Evolutionary conservation across 2,329 filamentous ascomycete species (phyloP).

Genomic region (Blastomyces silverae): DNA sequence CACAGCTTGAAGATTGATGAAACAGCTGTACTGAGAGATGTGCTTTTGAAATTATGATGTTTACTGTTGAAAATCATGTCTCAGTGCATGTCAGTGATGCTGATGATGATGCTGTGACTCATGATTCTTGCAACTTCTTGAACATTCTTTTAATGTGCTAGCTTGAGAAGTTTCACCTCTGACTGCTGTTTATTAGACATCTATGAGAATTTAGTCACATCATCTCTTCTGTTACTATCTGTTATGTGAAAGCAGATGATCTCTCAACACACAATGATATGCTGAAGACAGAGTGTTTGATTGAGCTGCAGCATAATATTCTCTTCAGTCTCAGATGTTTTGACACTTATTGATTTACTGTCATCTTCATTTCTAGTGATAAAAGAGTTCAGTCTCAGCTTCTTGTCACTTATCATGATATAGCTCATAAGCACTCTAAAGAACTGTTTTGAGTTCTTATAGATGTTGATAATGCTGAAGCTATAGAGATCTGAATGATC

Average conservation of each 20-base stretch:
- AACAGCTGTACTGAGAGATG: slow-evolving; percentile 13
- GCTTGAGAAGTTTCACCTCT: no score
- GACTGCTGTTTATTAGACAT: no score
- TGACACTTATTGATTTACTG: slow-evolving; percentile 17
- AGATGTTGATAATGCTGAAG: no score
- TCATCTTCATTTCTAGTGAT: slow-evolving; percentile 19
- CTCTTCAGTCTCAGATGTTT: slow-evolving; percentile 1
- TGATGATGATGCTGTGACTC: no score
- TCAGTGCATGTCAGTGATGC: slow-evolving; percentile 15
- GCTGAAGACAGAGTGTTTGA: slow-evolving; percentile 9
- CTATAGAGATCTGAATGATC: slow-evolving; percentile 17
- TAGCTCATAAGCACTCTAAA: no score
- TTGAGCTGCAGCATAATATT: slow-evolving; percentile 14
- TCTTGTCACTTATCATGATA: no score
- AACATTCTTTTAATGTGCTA: no score
- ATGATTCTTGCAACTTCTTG: no score
- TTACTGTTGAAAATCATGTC: slow-evolving; percentile 13
- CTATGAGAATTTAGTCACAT: no score
- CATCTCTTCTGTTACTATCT: no score
- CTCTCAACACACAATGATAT: slow-evolving; percentile 17
- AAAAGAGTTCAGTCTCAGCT: slow-evolving; percentile 9
- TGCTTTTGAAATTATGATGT: slow-evolving; percentile 16
- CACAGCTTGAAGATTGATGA: not conserved
- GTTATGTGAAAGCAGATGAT: no score
- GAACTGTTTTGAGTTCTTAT: slow-evolving; percentile 15